phyloP scores from a whole-genome alignment of 2,329 filamentous ascomycete species.

The Stagonosporopsis vannaccii region DNA sequence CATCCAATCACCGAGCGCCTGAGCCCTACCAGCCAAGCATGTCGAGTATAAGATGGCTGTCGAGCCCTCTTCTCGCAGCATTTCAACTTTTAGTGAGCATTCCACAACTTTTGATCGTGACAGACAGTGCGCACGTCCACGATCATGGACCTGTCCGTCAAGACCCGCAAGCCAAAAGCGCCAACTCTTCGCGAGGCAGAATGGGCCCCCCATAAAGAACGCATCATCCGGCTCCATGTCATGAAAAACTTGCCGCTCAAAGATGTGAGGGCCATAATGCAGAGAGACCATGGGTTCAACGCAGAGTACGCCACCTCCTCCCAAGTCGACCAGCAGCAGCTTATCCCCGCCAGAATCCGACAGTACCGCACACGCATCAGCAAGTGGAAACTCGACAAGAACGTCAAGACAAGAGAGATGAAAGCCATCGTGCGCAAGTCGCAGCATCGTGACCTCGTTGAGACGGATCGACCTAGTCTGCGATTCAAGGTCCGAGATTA shows the following conservation, averaged over 20 bases:
- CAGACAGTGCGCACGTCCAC: no score
- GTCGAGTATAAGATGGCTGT: no score
- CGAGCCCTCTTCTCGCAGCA: no score
- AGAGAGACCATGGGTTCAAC: constrained; percentile 20
- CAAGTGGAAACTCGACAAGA: constrained; percentile 31
- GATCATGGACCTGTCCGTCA: neutral
- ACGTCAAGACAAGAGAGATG: constrained; percentile 30
- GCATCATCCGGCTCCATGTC: constrained; percentile 23
- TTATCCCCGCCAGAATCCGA: constrained; percentile 12
- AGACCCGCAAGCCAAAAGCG: constrained; percentile 28
- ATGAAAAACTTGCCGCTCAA: constrained; percentile 8
- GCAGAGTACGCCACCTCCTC: constrained; percentile 26
- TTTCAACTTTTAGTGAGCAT: no score
- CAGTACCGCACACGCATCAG: constrained; percentile 31
- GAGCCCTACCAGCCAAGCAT: neutral
- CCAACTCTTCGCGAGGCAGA: constrained; percentile 27
- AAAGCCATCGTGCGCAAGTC: constrained; percentile 30
- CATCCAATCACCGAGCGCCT: neutral
- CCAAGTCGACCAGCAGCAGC: neutral
- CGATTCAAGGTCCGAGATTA: constrained; percentile 22
- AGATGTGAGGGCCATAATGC: constrained; percentile 19
- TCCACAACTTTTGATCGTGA: no score
- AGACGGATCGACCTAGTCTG: constrained; percentile 19
- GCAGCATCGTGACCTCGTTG: constrained; percentile 28
- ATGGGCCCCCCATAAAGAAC: constrained; percentile 31